Evolutionary conservation across 2,329 filamentous ascomycete species (phyloP).

Genomic region (Fusarium gaditjirri): DNA sequence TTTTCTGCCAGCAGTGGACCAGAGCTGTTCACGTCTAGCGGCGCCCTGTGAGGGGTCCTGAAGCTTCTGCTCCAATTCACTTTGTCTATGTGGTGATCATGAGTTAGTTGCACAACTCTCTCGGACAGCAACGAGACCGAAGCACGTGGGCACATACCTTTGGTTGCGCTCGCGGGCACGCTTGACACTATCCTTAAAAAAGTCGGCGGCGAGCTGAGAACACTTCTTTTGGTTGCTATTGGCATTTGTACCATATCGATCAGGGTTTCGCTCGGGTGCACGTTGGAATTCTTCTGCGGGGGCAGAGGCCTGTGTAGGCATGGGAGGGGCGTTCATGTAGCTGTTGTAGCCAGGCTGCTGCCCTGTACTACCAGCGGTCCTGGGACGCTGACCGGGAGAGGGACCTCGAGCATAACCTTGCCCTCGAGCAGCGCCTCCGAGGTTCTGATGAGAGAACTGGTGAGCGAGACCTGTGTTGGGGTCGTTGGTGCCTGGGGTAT

Average conservation of each 20-base stretch:
- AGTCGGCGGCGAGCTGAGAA: conserved; percentile 80
- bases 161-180: conserved; percentile 94
- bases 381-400: conserved; percentile 79
- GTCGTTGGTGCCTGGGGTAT: conserved; percentile 75
- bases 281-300: conserved; percentile 79
- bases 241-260: conserved; percentile 74
- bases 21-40: conserved; percentile 83
- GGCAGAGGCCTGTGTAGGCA: conserved; percentile 68
- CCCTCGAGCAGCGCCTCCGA: conserved; percentile 76
- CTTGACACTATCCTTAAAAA: conserved; percentile 99
- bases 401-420: conserved; percentile 76
- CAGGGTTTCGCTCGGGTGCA: conserved; percentile 86
- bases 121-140: not conserved
- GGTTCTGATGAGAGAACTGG: conserved; percentile 96
- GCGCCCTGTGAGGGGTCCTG: conserved; percentile 79
- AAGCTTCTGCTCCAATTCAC: conserved; percentile 89
- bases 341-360: conserved; percentile 71
- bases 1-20: conserved; percentile 84
- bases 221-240: conserved; percentile 79
- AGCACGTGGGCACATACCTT: conserved; percentile 67
- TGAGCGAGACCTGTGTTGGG: conserved; percentile 91
- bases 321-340: conserved; percentile 73
- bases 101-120: conserved; percentile 14
- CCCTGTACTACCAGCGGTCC: conserved; percentile 79
- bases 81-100: conserved; percentile 70